Conservation (phyloP, 768 basidiomycete species). For the Mycena filopes region DNA sequence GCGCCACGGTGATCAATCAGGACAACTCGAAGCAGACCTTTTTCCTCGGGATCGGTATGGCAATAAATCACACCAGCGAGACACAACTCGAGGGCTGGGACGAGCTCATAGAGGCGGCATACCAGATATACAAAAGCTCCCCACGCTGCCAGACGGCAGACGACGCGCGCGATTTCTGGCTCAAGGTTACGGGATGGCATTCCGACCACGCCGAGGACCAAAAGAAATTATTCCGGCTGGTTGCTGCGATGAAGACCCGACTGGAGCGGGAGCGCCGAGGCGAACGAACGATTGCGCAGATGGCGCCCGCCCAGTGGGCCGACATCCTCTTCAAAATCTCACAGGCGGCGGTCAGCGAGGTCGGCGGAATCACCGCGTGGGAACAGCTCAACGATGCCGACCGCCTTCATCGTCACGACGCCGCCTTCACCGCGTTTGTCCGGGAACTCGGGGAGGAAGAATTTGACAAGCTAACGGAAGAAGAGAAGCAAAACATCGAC, state of each 20-base stretch:
- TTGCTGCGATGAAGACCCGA: not conserved
- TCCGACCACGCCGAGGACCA: too few species aligned
- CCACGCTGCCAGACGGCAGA: not conserved
- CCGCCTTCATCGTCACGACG: not conserved
- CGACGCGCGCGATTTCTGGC: constrained; percentile 16
- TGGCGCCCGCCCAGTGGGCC: too few species aligned
- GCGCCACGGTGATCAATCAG: too few species aligned
- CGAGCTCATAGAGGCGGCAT: constrained; percentile 13
- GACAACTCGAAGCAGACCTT: too few species aligned
- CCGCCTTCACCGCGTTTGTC: constrained; percentile 18
- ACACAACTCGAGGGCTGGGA: constrained; percentile 36
- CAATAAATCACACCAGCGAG: constrained; percentile 37
- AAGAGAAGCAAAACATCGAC: too few species aligned
- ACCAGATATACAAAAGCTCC: not conserved
- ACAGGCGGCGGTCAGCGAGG: not conserved
- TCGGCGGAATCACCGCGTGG: constrained; percentile 17
- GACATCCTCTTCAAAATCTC: constrained; percentile 7
- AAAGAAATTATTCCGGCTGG: constrained; percentile 29
- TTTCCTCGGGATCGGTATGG: constrained; percentile 13
- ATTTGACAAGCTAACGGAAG: too few species aligned
- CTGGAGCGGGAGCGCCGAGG: constrained; percentile 10
- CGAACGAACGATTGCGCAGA: not conserved
- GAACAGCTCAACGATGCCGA: constrained; percentile 20
- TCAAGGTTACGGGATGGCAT: constrained; percentile 25
- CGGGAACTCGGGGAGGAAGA: too few species aligned